Base-by-base conservation (phyloP, 2,329 filamentous ascomycete genomes). In the Pseudogymnoascus sp. region DNA sequence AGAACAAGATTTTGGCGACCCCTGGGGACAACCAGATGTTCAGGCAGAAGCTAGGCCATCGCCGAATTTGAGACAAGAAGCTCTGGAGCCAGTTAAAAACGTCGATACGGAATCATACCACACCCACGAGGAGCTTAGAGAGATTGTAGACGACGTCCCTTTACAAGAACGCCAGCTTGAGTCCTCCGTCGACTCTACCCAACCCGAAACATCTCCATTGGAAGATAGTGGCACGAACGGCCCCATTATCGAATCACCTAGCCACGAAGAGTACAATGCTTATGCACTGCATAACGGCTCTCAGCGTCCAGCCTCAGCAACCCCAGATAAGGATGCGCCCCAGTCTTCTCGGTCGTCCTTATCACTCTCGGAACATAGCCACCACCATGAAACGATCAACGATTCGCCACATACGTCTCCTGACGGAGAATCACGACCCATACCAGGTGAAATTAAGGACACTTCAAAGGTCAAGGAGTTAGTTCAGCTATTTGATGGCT, bases 351-450 rank as follows among this genome's bases (percentile, higher is more conserved):
- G 69, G 42, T 64, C 68, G 19, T 71, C 72, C 7, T 71, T 69
- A 3, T 70, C 72, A 3, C 69, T 68, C 3, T 73, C 72, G 2
- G 70, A 72, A 35, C 64, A 64, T 13, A 72, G 71, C 62, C 67
- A 67, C 16, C 69, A 68, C 44, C 67, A 72, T 44, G 72, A 70
- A 53, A 21, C 29, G 11, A 38, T 62, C 11, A 47, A 64, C n/a
- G 72, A 73, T 16, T 73, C 72, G 4, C 70, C 69, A n/a, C 64
- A 71, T 26, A 73, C 72, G 24, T 71, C 72, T 14, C 62, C 73
- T 35, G 72, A 73, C n/a, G 70, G 72, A 33, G 72, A 73, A 16
- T 67, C 65, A 8, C 68, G 67, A 40, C 62, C 65, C 33, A 63
- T 64, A 24, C 64, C 66, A 4, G 33, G 63, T 14, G 38, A 63